Evolutionary conservation across 768 basidiomycete genomes (phyloP).

Genomic region (Imleria badia): DNA sequence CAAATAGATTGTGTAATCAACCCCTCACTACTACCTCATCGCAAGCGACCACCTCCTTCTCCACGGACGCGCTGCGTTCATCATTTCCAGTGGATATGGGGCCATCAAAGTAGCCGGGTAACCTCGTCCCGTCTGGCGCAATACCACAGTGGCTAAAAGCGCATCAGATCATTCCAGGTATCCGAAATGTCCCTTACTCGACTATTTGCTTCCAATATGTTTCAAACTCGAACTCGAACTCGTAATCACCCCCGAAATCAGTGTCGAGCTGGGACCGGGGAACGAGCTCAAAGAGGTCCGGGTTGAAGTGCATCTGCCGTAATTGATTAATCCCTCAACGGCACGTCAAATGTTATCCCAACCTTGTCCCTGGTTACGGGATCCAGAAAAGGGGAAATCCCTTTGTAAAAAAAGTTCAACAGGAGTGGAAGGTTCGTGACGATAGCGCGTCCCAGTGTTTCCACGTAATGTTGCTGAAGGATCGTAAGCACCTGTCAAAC

Average conservation of each 20-base stretch:
- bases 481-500: constrained; percentile 63
- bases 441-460: constrained; percentile 81
- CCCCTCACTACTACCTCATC: neutral
- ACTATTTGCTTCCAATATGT: constrained; percentile 81
- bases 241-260: constrained; percentile 78
- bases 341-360: neutral
- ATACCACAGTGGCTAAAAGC: constrained; percentile 52
- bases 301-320: constrained; percentile 83
- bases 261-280: constrained; percentile 75
- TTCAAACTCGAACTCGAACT: constrained; percentile 69
- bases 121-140: constrained; percentile 53
- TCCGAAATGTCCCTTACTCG: constrained; percentile 42
- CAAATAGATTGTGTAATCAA: constrained; percentile 28
- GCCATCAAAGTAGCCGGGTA: constrained; percentile 32
- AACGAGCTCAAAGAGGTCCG: constrained; percentile 73
- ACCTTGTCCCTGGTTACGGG: constrained; percentile 89
- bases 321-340: neutral
- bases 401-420: constrained; percentile 77
- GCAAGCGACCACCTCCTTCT: neutral
- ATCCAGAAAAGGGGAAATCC: constrained; percentile 83
- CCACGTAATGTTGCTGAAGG: constrained; percentile 86
- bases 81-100: neutral
- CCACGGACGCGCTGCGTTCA: neutral
- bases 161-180: neutral
- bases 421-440: constrained; percentile 79